Evolutionary conservation across 768 basidiomycete species (phyloP).

Genomic region (Tulasnella sp.): DNA sequence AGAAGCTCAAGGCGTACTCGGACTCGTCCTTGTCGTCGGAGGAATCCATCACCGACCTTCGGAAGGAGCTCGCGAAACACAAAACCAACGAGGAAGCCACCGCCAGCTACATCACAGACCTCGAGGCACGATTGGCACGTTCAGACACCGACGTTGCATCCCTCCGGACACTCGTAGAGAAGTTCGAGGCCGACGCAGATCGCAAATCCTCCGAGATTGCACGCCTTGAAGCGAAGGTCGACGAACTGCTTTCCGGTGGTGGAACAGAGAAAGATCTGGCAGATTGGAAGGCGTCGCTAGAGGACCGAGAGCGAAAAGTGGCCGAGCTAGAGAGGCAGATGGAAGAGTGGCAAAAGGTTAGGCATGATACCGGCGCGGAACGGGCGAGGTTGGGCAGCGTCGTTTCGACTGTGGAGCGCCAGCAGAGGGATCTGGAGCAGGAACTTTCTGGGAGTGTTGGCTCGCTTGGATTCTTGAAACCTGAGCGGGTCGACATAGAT

Average conservation of each 20-base stretch:
- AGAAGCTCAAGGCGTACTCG: conserved; percentile 76
- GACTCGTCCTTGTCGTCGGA: conserved; percentile 67
- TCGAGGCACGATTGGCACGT: conserved; percentile 69
- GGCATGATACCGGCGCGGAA: conserved; percentile 54
- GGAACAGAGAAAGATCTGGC: conserved; percentile 47
- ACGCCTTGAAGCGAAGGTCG: conserved; percentile 58
- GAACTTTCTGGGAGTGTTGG: conserved; percentile 22
- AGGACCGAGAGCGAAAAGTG: conserved; percentile 68
- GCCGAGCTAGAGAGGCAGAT: conserved; percentile 69
- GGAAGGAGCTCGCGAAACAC: conserved; percentile 67
- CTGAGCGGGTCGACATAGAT: background rate
- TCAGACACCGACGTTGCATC: conserved; percentile 66
- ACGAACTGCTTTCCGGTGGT: conserved; percentile 34
- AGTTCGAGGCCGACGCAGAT: conserved; percentile 65
- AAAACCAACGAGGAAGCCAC: conserved; percentile 67
- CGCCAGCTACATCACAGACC: conserved; percentile 69
- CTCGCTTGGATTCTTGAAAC: background rate
- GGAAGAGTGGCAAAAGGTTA: conserved; percentile 66
- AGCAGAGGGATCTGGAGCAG: conserved; percentile 55
- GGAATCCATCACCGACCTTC: conserved; percentile 72
- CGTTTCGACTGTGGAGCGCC: conserved; percentile 59
- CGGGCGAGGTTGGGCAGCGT: conserved; percentile 55
- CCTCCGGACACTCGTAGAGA: conserved; percentile 61
- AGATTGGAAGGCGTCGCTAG: conserved; percentile 75
- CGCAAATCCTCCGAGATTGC: conserved; percentile 62